These are phyloP conservation scores for Fusarium buharicum DNA, from an alignment of 2,329 filamentous ascomycete genomes.

Conservation along the genomic window DNA sequence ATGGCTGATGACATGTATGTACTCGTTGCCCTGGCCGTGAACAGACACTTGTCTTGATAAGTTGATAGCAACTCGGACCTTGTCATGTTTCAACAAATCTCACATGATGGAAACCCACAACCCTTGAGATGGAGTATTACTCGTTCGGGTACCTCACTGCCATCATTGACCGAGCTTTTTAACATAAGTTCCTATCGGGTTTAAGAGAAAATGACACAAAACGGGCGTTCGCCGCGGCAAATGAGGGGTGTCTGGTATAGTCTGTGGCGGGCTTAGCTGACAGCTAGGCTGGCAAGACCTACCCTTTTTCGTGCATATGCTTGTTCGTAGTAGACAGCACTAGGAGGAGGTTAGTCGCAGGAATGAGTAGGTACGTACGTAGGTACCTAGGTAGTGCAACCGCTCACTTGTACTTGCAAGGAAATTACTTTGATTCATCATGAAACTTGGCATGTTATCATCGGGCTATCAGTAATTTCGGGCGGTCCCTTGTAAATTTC, in stretches of 20 bases:
- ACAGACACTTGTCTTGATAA: not conserved
- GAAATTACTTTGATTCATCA: slow-evolving; percentile 32
- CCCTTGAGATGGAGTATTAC: not conserved
- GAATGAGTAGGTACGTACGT: not conserved
- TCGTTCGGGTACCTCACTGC: not conserved
- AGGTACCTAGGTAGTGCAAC: slow-evolving; percentile 1
- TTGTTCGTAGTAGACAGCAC: slow-evolving; percentile 10
- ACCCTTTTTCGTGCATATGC: slow-evolving; percentile 23
- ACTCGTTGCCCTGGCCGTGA: not conserved
- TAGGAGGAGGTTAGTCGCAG: slow-evolving; percentile 11
- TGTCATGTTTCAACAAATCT: slow-evolving; percentile 10
- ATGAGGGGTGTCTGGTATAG: slow-evolving; percentile 23
- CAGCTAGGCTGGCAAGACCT: slow-evolving; percentile 30
- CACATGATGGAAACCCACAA: slow-evolving; percentile 12
- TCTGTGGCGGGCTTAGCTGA: slow-evolving; percentile 35
- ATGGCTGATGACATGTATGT: not conserved
- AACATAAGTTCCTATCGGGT: slow-evolving; percentile 26
- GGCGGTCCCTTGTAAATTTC: slow-evolving; percentile 4
- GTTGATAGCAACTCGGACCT: not conserved
- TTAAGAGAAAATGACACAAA: slow-evolving; percentile 32
- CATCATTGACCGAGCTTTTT: slow-evolving; percentile 6
- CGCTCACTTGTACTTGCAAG: slow-evolving; percentile 8
- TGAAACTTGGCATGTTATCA: slow-evolving; percentile 30
- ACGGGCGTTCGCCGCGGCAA: slow-evolving; percentile 43
- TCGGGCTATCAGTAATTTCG: slow-evolving; percentile 4